Percentiles rank a stretch among this genome's conserved stretches.
Evolutionary conservation across 106 monocot genomes (phyloP).

Genomic region (Narthecium ossifragum): DNA sequence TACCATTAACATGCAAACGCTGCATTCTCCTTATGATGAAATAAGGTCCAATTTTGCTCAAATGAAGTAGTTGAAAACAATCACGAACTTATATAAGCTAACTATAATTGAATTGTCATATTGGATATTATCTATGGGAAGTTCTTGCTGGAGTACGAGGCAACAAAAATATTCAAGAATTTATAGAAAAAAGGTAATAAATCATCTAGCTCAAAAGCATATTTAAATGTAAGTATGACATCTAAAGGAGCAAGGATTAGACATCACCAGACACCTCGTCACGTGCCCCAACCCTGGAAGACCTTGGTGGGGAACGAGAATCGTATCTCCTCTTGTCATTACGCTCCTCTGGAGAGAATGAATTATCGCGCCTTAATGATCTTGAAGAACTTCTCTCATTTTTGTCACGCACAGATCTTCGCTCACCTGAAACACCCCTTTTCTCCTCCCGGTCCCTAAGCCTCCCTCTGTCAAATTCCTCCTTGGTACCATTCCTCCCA

Average conservation of each 20-base stretch:
- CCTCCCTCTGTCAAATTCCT: constrained; percentile 16
- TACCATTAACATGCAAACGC: too few species aligned
- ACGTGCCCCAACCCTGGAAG: constrained; percentile 32
- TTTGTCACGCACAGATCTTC: constrained; percentile 14
- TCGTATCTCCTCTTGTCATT: constrained; percentile 24
- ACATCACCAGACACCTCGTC: constrained; percentile 92
- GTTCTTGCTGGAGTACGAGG: neutral
- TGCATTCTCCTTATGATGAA: too few species aligned
- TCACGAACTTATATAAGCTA: too few species aligned
- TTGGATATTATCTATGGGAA: too few species aligned
- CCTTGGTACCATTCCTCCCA: constrained; percentile 4
- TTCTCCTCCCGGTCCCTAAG: constrained; percentile 14
- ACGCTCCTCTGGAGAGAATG: constrained; percentile 35
- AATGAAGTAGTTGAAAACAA: too few species aligned
- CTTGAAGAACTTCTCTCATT: constrained; percentile 24
- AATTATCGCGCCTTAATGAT: constrained; percentile 33
- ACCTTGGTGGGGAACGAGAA: constrained; percentile 41
- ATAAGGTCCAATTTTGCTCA: too few species aligned
- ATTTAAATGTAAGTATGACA: neutral
- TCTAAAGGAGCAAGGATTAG: constrained; percentile 14
- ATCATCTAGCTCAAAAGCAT: neutral
- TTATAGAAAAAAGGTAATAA: neutral
- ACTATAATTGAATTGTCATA: too few species aligned
- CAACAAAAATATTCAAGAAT: neutral
- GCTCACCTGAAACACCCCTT: constrained; percentile 17